A percentile compares a stretch with the other conserved stretches of the same genome.
These are phyloP conservation scores for Arabidopsis hybrid DNA, from an alignment of 441 rosid genomes.

Conservation along the genomic window DNA sequence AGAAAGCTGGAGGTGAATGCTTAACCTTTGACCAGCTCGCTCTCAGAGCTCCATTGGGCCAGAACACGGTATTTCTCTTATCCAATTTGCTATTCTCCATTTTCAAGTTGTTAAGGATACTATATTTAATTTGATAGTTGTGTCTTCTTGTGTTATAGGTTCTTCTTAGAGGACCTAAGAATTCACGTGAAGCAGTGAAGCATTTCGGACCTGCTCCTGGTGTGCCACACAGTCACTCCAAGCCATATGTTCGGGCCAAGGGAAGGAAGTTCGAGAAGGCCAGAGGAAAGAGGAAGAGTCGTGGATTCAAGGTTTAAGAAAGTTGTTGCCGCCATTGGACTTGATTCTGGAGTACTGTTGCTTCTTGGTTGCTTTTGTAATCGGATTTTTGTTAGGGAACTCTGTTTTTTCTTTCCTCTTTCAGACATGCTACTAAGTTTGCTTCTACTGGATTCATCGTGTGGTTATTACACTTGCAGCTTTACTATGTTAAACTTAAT, in stretches of 20 bases:
- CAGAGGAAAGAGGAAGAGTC: slow-evolving; percentile 90
- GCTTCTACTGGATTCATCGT: slow-evolving; percentile 27
- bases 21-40: slow-evolving; percentile 95
- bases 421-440: slow-evolving; percentile 25
- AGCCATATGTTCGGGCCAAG: slow-evolving; percentile 81
- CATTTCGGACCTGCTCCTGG: slow-evolving; percentile 99
- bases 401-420: slow-evolving; percentile 6
- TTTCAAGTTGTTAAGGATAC: too few species aligned
- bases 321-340: slow-evolving; percentile 22
- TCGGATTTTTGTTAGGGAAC: slow-evolving; percentile 44
- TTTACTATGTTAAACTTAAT: not conserved
- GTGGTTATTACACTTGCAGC: not conserved
- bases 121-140: not conserved
- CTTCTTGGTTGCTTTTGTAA: slow-evolving; percentile 20
- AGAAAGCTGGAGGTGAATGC: slow-evolving; percentile 98
- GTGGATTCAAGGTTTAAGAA: slow-evolving; percentile 74
- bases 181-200: slow-evolving; percentile 92
- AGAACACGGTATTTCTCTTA: slow-evolving; percentile 72
- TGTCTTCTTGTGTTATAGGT: slow-evolving; percentile 50
- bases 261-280: slow-evolving; percentile 97
- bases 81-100: not conserved
- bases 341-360: slow-evolving; percentile 41
- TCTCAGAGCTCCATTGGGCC: slow-evolving; percentile 90
- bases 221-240: slow-evolving; percentile 90
- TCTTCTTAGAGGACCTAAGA: slow-evolving; percentile 96